phyloP scores from a whole-genome alignment of 164 flowering plant species.

The Annona cherimola region DNA sequence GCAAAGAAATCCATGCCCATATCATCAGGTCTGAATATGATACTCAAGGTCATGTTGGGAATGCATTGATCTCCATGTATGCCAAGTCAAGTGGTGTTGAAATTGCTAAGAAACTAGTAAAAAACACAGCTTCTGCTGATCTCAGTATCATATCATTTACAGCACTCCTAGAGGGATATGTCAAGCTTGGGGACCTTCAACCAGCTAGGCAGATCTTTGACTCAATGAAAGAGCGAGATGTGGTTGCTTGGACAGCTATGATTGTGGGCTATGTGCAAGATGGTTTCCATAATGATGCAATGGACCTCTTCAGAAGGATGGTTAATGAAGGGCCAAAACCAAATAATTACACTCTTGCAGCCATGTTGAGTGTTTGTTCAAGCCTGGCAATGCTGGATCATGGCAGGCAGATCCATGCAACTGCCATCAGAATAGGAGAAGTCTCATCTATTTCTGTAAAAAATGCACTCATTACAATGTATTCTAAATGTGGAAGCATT shows the following conservation, averaged over 20 bases:
- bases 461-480: conserved; percentile 77
- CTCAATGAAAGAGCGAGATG: conserved; percentile 54
- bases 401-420: conserved; percentile 73
- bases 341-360: conserved; percentile 65
- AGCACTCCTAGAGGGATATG: conserved; percentile 70
- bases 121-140: conserved; percentile 24
- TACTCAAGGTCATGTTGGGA: conserved; percentile 43
- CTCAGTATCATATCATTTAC: conserved; percentile 64
- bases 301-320: conserved; percentile 65
- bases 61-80: conserved; percentile 82
- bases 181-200: conserved; percentile 61
- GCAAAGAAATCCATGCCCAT: conserved; percentile 32
- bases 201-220: conserved; percentile 70
- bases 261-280: conserved; percentile 77
- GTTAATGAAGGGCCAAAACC: conserved; percentile 61
- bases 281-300: conserved; percentile 51
- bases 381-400: conserved; percentile 61
- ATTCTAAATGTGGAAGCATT: conserved; percentile 70
- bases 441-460: conserved; percentile 54
- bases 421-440: conserved; percentile 47
- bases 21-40: conserved; percentile 35
- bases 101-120: conserved; percentile 45
- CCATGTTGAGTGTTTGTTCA: conserved; percentile 65
- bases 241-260: conserved; percentile 96
- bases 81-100: conserved; percentile 63